These are phyloP conservation scores for Scenedesmus sp. DNA, from an alignment of 163 green algal genomes.

Conservation along the genomic window DNA sequence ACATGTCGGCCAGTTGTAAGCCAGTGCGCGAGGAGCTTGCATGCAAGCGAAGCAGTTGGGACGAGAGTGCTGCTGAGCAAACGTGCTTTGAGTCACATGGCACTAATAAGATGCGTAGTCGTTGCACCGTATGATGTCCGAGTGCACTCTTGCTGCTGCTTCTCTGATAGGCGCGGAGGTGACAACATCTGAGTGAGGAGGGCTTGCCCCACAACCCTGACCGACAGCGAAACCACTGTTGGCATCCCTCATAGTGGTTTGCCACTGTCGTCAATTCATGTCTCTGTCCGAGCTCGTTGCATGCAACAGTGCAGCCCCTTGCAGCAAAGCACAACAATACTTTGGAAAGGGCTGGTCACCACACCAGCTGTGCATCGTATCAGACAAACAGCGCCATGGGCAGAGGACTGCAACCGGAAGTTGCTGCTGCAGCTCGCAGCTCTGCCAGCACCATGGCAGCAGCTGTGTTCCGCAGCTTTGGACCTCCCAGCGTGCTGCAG, in stretches of 20 bases:
- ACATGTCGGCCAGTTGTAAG: neutral
- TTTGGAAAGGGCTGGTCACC: neutral
- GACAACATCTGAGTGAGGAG: neutral
- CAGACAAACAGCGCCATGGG: neutral
- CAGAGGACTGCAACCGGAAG: slow-evolving; percentile 1
- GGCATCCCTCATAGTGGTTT: neutral
- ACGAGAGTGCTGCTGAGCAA: neutral
- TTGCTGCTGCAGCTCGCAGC: neutral
- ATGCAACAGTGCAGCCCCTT: neutral
- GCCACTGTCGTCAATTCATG: neutral
- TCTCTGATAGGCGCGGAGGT: neutral
- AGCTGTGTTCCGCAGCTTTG: slow-evolving; percentile 45
- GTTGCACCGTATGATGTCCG: neutral
- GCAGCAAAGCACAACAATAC: neutral
- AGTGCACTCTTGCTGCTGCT: neutral
- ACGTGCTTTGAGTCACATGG: neutral
- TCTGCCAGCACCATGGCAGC: slow-evolving; percentile 15
- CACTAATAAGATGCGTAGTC: neutral
- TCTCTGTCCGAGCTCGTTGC: neutral
- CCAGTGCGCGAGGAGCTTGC: neutral
- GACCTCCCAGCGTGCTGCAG: slow-evolving; percentile 44
- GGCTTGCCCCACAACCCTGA: neutral
- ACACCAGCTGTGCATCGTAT: neutral
- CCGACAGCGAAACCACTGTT: neutral
- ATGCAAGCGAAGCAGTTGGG: neutral